Conservation (phyloP, 495 filamentous ascomycete genomes). For the Durotheca rogersii region DNA sequence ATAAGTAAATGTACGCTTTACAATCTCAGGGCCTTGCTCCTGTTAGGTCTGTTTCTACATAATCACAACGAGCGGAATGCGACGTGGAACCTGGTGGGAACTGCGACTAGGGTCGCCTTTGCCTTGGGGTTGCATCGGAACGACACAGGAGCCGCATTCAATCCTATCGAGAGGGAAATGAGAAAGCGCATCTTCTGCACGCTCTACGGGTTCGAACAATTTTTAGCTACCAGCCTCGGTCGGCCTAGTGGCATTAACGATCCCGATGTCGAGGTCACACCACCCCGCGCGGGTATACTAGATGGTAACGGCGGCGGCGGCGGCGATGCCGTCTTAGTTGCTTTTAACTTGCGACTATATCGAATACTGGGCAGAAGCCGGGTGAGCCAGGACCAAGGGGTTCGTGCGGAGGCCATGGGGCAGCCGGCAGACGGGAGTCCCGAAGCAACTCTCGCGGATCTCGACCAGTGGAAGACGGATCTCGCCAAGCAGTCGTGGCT, state of each 20-base stretch:
- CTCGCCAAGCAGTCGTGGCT: conserved; percentile 10
- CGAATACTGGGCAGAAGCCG: conserved; percentile 14
- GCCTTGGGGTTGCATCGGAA: conserved; percentile 44
- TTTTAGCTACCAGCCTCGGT: conserved; percentile 43
- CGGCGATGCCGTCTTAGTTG: conserved; percentile 1
- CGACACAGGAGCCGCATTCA: conserved; percentile 25
- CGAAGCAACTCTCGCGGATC: conserved; percentile 4
- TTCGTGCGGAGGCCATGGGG: background rate
- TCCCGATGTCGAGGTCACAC: conserved; percentile 36
- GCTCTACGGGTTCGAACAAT: conserved; percentile 44
- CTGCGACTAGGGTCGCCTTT: conserved; percentile 41
- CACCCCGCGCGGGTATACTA: conserved; percentile 14
- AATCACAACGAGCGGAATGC: conserved; percentile 38
- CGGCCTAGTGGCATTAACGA: conserved; percentile 43
- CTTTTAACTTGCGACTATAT: conserved; percentile 7
- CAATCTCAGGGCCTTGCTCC: conserved; percentile 45
- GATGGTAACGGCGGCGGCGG: conserved; percentile 11
- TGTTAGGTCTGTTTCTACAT: conserved; percentile 41
- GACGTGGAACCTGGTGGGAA: conserved; percentile 45
- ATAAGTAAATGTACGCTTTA: conserved; percentile 41
- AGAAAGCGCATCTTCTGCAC: conserved; percentile 46
- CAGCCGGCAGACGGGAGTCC: background rate
- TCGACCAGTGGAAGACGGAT: conserved; percentile 7
- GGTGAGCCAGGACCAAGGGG: background rate
- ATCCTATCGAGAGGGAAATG: conserved; percentile 38